Base-by-base conservation (phyloP, 2,329 filamentous ascomycete genomes). In the Aspergillus arachidicola region DNA sequence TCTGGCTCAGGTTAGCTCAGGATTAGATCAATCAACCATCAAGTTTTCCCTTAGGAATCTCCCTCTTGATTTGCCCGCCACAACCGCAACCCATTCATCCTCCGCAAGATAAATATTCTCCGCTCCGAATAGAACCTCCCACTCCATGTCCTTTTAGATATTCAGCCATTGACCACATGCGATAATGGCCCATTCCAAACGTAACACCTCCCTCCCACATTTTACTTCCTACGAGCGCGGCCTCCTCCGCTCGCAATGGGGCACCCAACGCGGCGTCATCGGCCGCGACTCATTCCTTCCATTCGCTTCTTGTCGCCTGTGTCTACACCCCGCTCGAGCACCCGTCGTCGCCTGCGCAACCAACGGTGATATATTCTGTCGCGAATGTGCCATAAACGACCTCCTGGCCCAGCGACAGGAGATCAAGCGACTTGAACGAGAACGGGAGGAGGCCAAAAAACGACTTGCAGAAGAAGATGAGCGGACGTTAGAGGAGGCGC, bases 191-290 rank as follows among this genome's bases (percentile, higher is more conserved):
- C 80, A 82, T 67, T 81, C 80, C 75, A 96, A 97, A 82, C 88
- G 93, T 71, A 97, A 97, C 81, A 96, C 93, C 51, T 94, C 92
- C 51, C 89, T 94, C 51, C 89, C 93, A 48, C 93, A 97, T 79
- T 98, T 98, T 83, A 98, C 95, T 38, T 89, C 93, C 28, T 89
- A 97, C 80, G 95, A 98, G 81, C 90, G 95, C 69, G 86, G 87
- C 58, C 86, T 94, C 57, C 90, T 96, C 64, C 92, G 93, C 73
- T 86, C 87, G 21, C 88, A 89, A 69, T 98, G 95, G 93, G 88
- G 90, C 69, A 87, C 90, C 10, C 91, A 90, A 68, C 88, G 90
- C 58, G 93, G 93, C n/a, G 91, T 93, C 58, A 88, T 98, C 38
- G 89, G 87, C 26, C 91, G 94, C 73, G 95, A 98, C 75, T 95